Conservation (phyloP, 2,329 filamentous ascomycete genomes). For the Fusarium siculi region DNA sequence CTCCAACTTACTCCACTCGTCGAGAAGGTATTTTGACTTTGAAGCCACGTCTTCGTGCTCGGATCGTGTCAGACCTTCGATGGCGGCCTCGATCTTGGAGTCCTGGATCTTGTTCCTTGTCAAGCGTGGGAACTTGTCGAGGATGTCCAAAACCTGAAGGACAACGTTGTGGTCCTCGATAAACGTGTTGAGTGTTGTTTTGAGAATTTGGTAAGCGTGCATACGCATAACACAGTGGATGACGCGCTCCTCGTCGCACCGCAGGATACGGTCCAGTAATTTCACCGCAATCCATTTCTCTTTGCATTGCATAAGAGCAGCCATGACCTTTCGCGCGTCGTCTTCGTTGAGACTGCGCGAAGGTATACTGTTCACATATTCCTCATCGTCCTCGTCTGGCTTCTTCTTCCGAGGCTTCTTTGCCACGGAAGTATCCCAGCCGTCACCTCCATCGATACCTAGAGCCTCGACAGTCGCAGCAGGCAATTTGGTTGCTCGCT, state of each 20-base stretch:
- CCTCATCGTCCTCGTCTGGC: constrained; percentile 89
- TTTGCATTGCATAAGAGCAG: constrained; percentile 95
- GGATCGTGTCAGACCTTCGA: constrained; percentile 74
- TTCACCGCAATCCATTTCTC: constrained; percentile 99
- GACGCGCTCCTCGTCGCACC: constrained; percentile 86
- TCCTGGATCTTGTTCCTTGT: constrained; percentile 98
- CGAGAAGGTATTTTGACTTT: constrained; percentile 76
- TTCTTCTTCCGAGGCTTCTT: constrained; percentile 96
- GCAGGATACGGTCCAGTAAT: constrained; percentile 87
- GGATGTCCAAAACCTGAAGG: constrained; percentile 87
- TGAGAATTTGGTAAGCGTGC: constrained; percentile 96
- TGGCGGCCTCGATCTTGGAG: constrained; percentile 89
- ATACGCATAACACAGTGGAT: constrained; percentile 91
- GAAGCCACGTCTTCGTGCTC: constrained; percentile 80
- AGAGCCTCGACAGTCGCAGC: constrained; percentile 92
- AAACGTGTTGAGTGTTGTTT: constrained; percentile 85
- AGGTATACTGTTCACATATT: constrained; percentile 91
- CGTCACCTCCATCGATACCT: constrained; percentile 91
- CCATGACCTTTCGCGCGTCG: constrained; percentile 94
- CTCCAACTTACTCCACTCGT: constrained; percentile 89
- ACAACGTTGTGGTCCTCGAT: constrained; percentile 90
- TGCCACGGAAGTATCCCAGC: constrained; percentile 89
- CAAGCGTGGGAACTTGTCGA: constrained; percentile 87
- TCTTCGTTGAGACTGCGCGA: constrained; percentile 82
- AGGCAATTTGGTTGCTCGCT: constrained; percentile 91